phyloP scores from a whole-genome alignment of 768 basidiomycete genomes.

The Arthromyces matolae region DNA sequence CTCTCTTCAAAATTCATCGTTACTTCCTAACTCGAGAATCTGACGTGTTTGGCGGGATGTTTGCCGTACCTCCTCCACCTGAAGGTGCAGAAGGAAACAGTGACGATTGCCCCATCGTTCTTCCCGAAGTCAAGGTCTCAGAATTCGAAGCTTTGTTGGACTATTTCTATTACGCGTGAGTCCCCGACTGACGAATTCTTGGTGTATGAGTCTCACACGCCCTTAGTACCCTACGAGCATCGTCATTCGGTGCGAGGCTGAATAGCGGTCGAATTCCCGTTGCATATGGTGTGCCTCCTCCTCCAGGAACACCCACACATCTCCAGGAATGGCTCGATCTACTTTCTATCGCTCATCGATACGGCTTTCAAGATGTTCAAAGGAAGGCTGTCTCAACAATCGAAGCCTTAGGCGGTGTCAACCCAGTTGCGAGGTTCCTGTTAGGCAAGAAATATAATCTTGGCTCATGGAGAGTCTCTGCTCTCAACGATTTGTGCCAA shows the following conservation, averaged over 20 bases:
- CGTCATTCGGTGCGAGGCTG: neutral
- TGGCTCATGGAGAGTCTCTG: constrained; percentile 34
- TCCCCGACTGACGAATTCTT: no score
- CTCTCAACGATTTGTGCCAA: constrained; percentile 34
- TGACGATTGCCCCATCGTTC: constrained; percentile 29
- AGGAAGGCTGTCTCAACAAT: constrained; percentile 31
- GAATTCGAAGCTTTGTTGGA: constrained; percentile 38
- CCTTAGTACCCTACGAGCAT: no score
- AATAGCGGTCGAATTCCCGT: neutral
- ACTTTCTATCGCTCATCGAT: constrained; percentile 37
- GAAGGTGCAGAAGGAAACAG: constrained; percentile 26
- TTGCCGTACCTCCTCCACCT: constrained; percentile 22
- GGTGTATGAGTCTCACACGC: no score
- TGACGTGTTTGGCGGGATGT: constrained; percentile 35
- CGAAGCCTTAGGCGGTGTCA: constrained; percentile 14
- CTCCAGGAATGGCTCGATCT: constrained; percentile 34
- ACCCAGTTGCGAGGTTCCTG: constrained; percentile 31
- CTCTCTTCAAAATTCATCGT: constrained; percentile 35
- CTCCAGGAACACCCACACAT: neutral
- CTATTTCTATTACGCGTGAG: constrained; percentile 37
- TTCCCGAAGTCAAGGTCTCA: constrained; percentile 27
- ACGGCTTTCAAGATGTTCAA: constrained; percentile 33
- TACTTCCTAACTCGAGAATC: constrained; percentile 37
- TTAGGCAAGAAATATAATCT: constrained; percentile 39
- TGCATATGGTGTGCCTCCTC: neutral